phyloP scores from a whole-genome alignment of 192 early-diverging fungal species.

The Chytriomyces sp. region DNA sequence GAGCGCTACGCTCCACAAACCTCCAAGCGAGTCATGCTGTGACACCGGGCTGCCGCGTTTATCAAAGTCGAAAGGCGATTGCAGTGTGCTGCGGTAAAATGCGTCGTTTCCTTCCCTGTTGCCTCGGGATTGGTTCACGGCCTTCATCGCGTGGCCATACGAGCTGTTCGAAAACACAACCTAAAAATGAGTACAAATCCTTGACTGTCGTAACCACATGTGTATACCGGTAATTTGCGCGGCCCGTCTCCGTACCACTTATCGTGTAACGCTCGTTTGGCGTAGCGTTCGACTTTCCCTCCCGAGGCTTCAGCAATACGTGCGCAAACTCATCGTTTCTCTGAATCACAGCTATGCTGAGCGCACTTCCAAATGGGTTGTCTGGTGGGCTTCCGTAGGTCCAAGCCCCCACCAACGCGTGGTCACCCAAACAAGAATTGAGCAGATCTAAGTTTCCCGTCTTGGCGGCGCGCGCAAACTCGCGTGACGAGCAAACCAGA shows the following conservation, averaged over 20 bases:
- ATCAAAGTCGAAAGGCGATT: constrained; percentile 19
- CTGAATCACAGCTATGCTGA: neutral
- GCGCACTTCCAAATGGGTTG: constrained; percentile 6
- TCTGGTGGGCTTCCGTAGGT: constrained; percentile 13
- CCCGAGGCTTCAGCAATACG: neutral
- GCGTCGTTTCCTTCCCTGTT: constrained; percentile 54
- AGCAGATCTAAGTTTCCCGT: neutral
- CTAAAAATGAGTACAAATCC: constrained; percentile 1
- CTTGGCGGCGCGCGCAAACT: constrained; percentile 39
- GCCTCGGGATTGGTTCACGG: constrained; percentile 58
- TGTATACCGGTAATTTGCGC: neutral
- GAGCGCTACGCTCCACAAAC: constrained; percentile 3
- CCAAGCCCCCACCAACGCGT: constrained; percentile 13
- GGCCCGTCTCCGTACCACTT: constrained; percentile 6
- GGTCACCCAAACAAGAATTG: neutral
- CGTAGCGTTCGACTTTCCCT: neutral
- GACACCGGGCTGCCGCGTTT: constrained; percentile 17
- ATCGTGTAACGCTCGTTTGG: constrained; percentile 1
- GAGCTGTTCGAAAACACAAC: neutral
- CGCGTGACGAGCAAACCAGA: constrained; percentile 41
- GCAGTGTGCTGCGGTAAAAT: neutral
- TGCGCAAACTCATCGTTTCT: constrained; percentile 29
- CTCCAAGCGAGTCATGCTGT: neutral
- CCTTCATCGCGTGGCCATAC: constrained; percentile 34
- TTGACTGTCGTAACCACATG: neutral